Percentiles rank a stretch among this genome's conserved stretches.
Evolutionary conservation across 2,329 filamentous ascomycete species (phyloP).

Genomic region (Trichoderma asperellum): DNA sequence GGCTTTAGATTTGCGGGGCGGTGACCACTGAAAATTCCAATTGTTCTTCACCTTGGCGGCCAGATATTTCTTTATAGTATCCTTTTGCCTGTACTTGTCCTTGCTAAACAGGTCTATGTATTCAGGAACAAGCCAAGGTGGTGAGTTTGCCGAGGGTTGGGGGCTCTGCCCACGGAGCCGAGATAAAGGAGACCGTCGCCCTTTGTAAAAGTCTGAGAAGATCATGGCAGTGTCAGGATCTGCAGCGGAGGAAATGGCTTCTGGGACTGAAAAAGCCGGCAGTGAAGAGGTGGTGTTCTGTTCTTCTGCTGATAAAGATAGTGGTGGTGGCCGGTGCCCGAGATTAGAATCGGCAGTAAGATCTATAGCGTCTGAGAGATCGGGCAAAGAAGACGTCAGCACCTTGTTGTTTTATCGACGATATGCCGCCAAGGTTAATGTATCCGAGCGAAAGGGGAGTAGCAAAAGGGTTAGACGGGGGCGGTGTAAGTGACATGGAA

Average conservation of each 20-base stretch:
- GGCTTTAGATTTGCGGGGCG: conserved; percentile 20
- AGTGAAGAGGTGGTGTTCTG: conserved; percentile 2
- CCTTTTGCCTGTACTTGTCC: conserved; percentile 66
- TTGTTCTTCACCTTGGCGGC: conserved; percentile 59
- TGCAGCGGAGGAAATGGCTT: conserved; percentile 16
- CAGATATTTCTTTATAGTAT: conserved; percentile 62
- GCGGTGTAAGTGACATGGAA: not conserved
- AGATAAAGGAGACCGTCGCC: conserved; percentile 56
- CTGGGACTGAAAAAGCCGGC: conserved; percentile 8
- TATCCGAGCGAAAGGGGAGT: not conserved
- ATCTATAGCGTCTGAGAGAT: conserved; percentile 23
- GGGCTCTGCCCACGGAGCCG: conserved; percentile 52
- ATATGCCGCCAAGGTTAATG: not conserved
- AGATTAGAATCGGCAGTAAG: conserved; percentile 14
- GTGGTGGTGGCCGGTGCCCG: conserved; percentile 1
- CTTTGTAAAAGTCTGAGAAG: conserved; percentile 64
- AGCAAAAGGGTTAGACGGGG: not conserved
- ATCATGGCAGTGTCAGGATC: conserved; percentile 48
- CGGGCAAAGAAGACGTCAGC: conserved; percentile 22
- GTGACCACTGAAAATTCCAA: conserved; percentile 64
- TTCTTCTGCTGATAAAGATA: not conserved
- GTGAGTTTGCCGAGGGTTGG: conserved; percentile 37
- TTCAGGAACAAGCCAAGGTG: conserved; percentile 52
- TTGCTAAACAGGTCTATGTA: conserved; percentile 64
- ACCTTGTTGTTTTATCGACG: conserved; percentile 14